Evolutionary conservation across 2,329 filamentous ascomycete genomes (phyloP), one percentile per base, ranked within the genome.

Genomic region (Leptographium radiaticola): DNA sequence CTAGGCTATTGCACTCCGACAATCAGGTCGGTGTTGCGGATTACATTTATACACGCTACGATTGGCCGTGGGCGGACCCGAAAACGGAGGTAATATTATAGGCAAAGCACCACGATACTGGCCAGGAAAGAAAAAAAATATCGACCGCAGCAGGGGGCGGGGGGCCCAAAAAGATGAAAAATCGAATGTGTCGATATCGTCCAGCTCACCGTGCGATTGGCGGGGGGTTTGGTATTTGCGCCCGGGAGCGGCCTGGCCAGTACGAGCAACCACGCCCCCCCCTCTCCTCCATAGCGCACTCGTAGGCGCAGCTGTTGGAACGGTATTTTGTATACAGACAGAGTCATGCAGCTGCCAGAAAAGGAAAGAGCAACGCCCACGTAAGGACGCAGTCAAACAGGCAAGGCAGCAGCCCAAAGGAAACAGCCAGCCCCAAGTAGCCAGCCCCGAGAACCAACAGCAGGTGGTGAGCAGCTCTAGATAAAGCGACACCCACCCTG

Each of bases 31-130:
- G 33, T 30, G 36, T 15, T 12, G 44, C 9, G 18, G 34, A 53
- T 53, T 53, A 53, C 52, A 53, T 53, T 53, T 49, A 12, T 40
- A 13, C 16, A n/a, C 2, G 7, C 6, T 49, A 6, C 49, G 45
- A 53, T 53, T 53, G 52, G 52, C 18, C 15, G 15, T 18, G 11
- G 18, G 9, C 7, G 33, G 16, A 53, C 45, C 52, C 52, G 45
- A 53, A 31, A 53, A 31, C 52, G 52, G 52, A 53, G 46, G 31
- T 16, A 33, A 16, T 30, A 40, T 18, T 40, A 11, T 13, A n/a
- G 48, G 18, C 30, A 10, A 16, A 40, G 49, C 13, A 18, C 48
- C 34, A 30, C 20, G 16, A 36, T 15, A 34, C 16, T 18, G 38
- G 36, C 10, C 12, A 40, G 36, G 36, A 39, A n/a, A 7, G n/a